Evolutionary conservation across 805 yeast genomes (phyloP).

Genomic region (Limtongozyma cylindracea): DNA sequence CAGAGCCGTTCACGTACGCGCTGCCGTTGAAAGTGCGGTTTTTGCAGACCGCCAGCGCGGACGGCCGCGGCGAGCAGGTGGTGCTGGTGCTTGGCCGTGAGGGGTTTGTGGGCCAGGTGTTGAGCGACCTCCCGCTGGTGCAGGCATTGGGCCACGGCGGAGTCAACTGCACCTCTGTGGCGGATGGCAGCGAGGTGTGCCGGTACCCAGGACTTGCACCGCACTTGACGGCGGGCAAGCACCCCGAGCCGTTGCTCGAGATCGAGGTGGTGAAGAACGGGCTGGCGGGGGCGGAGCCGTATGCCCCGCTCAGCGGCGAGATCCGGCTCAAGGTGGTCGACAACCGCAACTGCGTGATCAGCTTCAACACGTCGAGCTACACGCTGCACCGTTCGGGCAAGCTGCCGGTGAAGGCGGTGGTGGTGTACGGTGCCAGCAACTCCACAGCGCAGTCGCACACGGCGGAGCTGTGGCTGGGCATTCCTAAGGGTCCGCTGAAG

Average conservation of each 20-base stretch:
- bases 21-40: slow-evolving; percentile 55
- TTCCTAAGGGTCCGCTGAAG: too few relatives aligned
- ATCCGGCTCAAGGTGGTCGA: slow-evolving; percentile 28
- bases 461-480: too few relatives aligned
- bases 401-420: slow-evolving; percentile 35
- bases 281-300: slow-evolving; percentile 17
- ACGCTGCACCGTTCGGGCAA: slow-evolving; percentile 5
- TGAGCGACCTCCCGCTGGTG: slow-evolving; percentile 41
- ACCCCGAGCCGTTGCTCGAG: slow-evolving; percentile 17
- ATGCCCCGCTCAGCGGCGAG: slow-evolving; percentile 42
- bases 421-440: slow-evolving; percentile 15
- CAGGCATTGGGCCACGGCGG: slow-evolving; percentile 8
- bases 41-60: slow-evolving; percentile 30
- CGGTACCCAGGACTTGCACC: slow-evolving; percentile 28
- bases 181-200: slow-evolving; percentile 27
- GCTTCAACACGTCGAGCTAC: slow-evolving; percentile 25
- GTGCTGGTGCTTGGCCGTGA: slow-evolving; percentile 25
- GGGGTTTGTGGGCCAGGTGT: slow-evolving; percentile 16
- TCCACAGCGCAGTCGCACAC: too few relatives aligned
- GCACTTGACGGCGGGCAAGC: slow-evolving; percentile 6
- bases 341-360: slow-evolving; percentile 37
- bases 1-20: slow-evolving; percentile 29
- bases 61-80: slow-evolving; percentile 4
- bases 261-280: slow-evolving; percentile 25
- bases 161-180: slow-evolving; percentile 10